Percentiles rank a stretch among this genome's conserved stretches.
Evolutionary conservation across 768 basidiomycete species (phyloP).

Genomic region (Boletus bicolor): DNA sequence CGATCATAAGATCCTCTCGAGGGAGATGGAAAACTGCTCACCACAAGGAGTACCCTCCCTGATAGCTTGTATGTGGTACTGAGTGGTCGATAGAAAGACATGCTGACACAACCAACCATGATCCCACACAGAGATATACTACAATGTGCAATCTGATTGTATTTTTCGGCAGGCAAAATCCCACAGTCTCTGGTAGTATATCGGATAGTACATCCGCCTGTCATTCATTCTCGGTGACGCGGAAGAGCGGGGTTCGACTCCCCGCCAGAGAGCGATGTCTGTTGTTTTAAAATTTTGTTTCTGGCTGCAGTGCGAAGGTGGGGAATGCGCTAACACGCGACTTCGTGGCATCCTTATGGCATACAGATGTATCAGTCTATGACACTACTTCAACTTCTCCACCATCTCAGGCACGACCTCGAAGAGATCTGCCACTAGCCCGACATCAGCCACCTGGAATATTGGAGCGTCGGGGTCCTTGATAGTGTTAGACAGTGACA

Average conservation of each 20-base stretch:
- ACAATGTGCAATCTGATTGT: no score
- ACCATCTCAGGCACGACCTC: constrained; percentile 88
- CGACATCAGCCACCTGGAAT: constrained; percentile 96
- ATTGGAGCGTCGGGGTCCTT: constrained; percentile 98
- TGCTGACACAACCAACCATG: neutral
- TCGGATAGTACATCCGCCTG: constrained; percentile 52
- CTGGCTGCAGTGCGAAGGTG: neutral
- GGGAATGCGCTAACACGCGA: neutral
- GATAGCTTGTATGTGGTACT: constrained; percentile 22
- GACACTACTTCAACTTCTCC: constrained; percentile 69
- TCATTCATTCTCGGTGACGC: constrained; percentile 30
- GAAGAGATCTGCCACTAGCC: constrained; percentile 91
- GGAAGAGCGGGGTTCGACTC: constrained; percentile 45
- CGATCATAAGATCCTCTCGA: neutral
- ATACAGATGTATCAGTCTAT: constrained; percentile 8
- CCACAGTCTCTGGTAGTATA: constrained; percentile 42
- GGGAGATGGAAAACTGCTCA: constrained; percentile 10
- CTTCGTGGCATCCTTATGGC: constrained; percentile 11
- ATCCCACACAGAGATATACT: neutral
- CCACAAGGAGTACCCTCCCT: constrained; percentile 31
- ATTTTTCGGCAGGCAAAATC: fast-evolving
- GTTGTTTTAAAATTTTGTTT: neutral
- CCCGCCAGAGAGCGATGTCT: constrained; percentile 38
- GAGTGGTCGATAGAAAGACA: constrained; percentile 33
- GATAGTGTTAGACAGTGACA: constrained; percentile 13